These are phyloP conservation scores for Abrus pulchellus DNA, from an alignment of 306 rosid genomes.

Conservation along the genomic window DNA sequence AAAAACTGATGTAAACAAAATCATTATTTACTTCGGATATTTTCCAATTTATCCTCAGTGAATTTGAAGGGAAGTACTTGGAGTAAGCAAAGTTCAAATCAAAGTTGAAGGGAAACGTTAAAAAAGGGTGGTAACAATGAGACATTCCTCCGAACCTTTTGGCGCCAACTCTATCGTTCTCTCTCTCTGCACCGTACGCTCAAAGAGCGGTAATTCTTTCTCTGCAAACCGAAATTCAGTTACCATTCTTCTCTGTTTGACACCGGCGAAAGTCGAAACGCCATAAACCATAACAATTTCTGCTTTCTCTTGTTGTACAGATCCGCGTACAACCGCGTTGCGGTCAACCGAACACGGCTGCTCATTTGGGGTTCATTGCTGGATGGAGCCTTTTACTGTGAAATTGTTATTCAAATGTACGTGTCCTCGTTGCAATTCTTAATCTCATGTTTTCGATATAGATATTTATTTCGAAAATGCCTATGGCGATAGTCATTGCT, in stretches of 20 bases:
- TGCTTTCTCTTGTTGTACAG: background rate
- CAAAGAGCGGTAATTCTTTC: slow-evolving; percentile 24
- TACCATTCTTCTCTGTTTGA: slow-evolving; percentile 28
- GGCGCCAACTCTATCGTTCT: slow-evolving; percentile 48
- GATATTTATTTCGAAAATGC: background rate
- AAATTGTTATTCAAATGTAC: slow-evolving; percentile 10
- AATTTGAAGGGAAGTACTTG: background rate
- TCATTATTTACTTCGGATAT: background rate
- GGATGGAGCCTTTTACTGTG: background rate
- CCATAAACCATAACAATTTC: background rate
- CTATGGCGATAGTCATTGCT: background rate
- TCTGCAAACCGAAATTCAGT: slow-evolving; percentile 27
- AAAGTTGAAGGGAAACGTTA: background rate
- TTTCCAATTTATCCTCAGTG: background rate
- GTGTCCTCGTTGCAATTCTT: background rate
- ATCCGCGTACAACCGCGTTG: background rate
- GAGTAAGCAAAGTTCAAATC: background rate
- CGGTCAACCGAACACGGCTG: slow-evolving; percentile 11
- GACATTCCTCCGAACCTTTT: slow-evolving; percentile 55
- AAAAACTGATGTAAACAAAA: background rate
- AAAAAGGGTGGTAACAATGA: slow-evolving; percentile 25
- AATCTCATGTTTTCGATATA: background rate
- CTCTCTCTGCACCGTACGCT: background rate
- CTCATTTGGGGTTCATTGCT: background rate
- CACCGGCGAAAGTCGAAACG: background rate